These are phyloP conservation scores for Lachancea nothofagi DNA, from an alignment of 805 yeast species.

Conservation along the genomic window DNA sequence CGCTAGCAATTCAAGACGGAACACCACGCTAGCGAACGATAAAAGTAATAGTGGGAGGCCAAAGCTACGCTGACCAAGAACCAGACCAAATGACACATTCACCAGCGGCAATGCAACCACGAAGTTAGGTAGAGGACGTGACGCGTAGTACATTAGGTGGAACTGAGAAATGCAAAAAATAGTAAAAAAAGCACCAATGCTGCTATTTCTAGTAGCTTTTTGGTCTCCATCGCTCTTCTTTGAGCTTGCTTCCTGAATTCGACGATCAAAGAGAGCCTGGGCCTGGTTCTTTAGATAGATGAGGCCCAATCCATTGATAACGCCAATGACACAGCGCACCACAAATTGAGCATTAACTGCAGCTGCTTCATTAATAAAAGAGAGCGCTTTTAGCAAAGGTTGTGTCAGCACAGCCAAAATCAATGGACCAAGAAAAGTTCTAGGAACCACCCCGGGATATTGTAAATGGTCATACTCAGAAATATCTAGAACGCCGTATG, in stretches of 20 bases:
- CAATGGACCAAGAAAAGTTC: conserved; percentile 74
- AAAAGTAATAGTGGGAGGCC: conserved; percentile 47
- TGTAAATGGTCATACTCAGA: conserved; percentile 60
- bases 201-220: conserved; percentile 11
- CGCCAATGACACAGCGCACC: conserved; percentile 57
- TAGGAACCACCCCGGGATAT: conserved; percentile 87
- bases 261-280: conserved; percentile 18
- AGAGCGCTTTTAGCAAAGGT: conserved; percentile 28
- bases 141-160: conserved; percentile 72
- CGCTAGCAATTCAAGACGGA: conserved; percentile 65
- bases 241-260: conserved; percentile 9
- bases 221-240: conserved; percentile 14
- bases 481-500: conserved; percentile 46
- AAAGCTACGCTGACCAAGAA: conserved; percentile 43
- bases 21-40: conserved; percentile 58
- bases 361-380: conserved; percentile 2
- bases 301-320: conserved; percentile 51
- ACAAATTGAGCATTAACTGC: conserved; percentile 44
- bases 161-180: conserved; percentile 62
- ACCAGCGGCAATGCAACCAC: conserved; percentile 70
- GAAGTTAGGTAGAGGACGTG: conserved; percentile 85
- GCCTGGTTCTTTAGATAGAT: conserved; percentile 44
- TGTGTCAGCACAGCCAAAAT: conserved; percentile 44
- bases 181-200: conserved; percentile 44
- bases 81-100: conserved; percentile 46